Evolutionary conservation across 1,139 yeast species (phyloP).

Genomic region (Yamadazyma atlantica): DNA sequence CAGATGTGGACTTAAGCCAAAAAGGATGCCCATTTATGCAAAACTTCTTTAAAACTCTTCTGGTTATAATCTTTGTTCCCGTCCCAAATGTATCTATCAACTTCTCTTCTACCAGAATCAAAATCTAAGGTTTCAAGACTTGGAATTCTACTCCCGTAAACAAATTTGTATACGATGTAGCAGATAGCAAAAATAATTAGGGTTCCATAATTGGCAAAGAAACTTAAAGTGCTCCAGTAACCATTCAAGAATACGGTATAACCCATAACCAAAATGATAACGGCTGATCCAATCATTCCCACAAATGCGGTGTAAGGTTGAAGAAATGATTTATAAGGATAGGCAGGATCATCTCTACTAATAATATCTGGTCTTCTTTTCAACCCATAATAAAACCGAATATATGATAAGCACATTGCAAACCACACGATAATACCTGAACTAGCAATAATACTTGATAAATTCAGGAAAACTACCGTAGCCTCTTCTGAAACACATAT

Average conservation of each 20-base stretch:
- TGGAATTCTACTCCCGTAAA: conserved; percentile 56
- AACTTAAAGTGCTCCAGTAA: conserved; percentile 62
- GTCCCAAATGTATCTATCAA: conserved; percentile 69
- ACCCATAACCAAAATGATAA: conserved; percentile 66
- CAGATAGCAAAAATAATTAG: conserved; percentile 53
- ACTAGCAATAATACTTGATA: conserved; percentile 64
- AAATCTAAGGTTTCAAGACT: conserved; percentile 70
- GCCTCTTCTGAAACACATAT: conserved; percentile 59
- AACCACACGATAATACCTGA: conserved; percentile 79
- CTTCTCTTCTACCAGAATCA: conserved; percentile 77
- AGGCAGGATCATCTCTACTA: conserved; percentile 60
- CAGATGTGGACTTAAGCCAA: too few species aligned
- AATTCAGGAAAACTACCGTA: conserved; percentile 63
- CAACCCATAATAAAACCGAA: conserved; percentile 70
- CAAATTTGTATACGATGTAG: conserved; percentile 54
- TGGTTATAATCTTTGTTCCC: conserved; percentile 52
- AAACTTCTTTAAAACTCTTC: conserved; percentile 35
- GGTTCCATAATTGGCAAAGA: conserved; percentile 70
- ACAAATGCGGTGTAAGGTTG: conserved; percentile 75
- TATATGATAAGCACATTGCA: conserved; percentile 72
- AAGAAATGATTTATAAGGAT: conserved; percentile 73
- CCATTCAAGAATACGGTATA: conserved; percentile 62
- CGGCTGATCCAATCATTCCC: conserved; percentile 57
- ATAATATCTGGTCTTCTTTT: conserved; percentile 66
- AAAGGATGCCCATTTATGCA: conserved; percentile 34